Conservation (phyloP, 768 basidiomycete species). For the Solioccasus polychromus region DNA sequence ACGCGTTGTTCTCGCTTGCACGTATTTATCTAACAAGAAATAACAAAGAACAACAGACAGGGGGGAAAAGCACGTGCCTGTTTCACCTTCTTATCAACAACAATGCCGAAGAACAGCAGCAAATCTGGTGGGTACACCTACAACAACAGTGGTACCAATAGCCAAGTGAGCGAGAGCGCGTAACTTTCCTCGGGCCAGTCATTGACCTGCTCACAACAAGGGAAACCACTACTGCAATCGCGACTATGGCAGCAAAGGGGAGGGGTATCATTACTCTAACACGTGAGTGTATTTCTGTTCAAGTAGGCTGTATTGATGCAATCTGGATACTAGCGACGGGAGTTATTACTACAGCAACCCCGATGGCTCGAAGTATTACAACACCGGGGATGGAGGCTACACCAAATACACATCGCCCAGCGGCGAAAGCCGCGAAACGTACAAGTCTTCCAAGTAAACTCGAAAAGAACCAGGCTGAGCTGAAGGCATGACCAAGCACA, state of each 20-base stretch:
- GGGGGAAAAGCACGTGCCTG: neutral
- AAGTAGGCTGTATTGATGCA: neutral
- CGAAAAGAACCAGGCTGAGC: too few relatives aligned
- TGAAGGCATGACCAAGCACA: too few relatives aligned
- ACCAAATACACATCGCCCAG: constrained; percentile 50
- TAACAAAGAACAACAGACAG: constrained; percentile 15
- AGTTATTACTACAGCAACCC: constrained; percentile 65
- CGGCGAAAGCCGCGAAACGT: constrained; percentile 28
- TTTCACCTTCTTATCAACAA: neutral
- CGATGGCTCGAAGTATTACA: constrained; percentile 59
- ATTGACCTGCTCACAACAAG: constrained; percentile 27
- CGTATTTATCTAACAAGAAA: too few relatives aligned
- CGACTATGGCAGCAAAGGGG: constrained; percentile 39
- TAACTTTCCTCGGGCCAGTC: neutral
- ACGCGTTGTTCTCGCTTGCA: too few relatives aligned
- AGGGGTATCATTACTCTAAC: constrained; percentile 64
- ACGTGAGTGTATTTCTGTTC: constrained; percentile 30
- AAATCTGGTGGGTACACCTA: constrained; percentile 36
- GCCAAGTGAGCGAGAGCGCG: constrained; percentile 35
- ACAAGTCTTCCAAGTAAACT: constrained; percentile 32
- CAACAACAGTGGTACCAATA: constrained; percentile 51
- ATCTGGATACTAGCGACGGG: constrained; percentile 37
- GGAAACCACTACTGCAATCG: constrained; percentile 64
- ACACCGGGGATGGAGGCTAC: constrained; percentile 45
- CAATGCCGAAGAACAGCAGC: constrained; percentile 16